Evolutionary conservation across 192 early-diverging fungal species (phyloP), one percentile per base, ranked within the genome.

Genomic region (Coemansia sp.): DNA sequence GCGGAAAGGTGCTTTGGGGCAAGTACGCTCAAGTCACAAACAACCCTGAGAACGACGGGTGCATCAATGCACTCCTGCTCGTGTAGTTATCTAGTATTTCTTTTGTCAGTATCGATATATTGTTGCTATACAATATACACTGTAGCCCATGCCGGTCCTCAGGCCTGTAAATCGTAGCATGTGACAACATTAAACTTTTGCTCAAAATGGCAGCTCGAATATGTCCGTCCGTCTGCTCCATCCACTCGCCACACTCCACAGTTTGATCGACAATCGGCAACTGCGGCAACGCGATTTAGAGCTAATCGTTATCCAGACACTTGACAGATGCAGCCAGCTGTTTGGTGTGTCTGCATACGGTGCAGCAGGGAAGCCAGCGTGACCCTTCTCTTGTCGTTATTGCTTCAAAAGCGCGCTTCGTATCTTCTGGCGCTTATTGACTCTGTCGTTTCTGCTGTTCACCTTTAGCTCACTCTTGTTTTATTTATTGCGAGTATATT

Each of bases 1-100:
- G 88, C 65, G 95, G 97, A 51, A 99, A 99, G 84, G 95, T 99
- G 64, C 93, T 99, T 7, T 99, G 97, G 97, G 95, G 97, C 63
- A 95, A 92, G 80, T 93, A 93, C 75, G 90, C 92, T 25, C 90
- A 91, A 81, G 82, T 99, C 56, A 98, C 97, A 47, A 98, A 98
- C 85, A 98, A 97, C 84, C 97, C 97, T 7, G 96, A 98, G 76
- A 92, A 96, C 73, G 97, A 98, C 79, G 95, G 95, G 41, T 93
- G 88, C 79, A 91, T 96, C 76, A 96, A 96, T 79, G 91, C 94
- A 10, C 89, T 96, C 49, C 85, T 97, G 17, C 85, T 97, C 37
- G 94, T 97, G 38, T 97, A 89, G 61, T 23, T 38, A 17, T 49
- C 48, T 21, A 45, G 41, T 45, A 45, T 45, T 45, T 45, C 15